Base-by-base conservation (phyloP, 129 eudicot species). In the Silybum marianum region DNA sequence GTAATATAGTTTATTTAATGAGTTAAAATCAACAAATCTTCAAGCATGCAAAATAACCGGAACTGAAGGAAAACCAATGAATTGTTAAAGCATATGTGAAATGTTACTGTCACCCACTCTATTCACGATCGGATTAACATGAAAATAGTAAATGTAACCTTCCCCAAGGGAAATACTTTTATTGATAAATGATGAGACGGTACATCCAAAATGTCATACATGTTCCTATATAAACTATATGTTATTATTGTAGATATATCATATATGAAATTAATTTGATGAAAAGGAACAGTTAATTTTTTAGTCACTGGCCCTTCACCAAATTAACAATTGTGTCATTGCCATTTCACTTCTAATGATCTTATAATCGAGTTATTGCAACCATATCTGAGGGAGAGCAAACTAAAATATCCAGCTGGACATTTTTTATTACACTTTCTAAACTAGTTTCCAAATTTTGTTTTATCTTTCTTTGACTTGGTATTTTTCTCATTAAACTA, bases 51-150 rank as follows among this genome's bases (percentile, higher is more conserved):
- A 14, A 71, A 36, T 36, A 71, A 71, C 51, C 38, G 9, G 14
- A 71, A 71, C 51, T 38, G 28, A 71, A 65, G 69, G 22, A 65
- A 65, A 26, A 62, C 26, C 69, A 65, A 65, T 65, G 69, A 65
- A 65, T 65, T 21, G 67, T 62, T n/a, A 19, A 62, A 3, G 28
- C 69, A 62, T 7, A 62, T 62, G 69, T 60, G 68, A 60, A 60
- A 62, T 21, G 11, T 21, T 65, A 65, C 69, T 65, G 26, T 6
- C 66, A 58, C 23, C 66, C 9, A 58, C n/a, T 58, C 66, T 58
- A 58, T 18, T 58, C 66, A 58, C 23, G n/a, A 58, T 1, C n/a
- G 66, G 23, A n/a, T 58, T 58, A 58, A 58, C 23, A 58, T 58
- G 24, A 58, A 58, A 18, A 58, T 58, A 58, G 5, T 58, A 58